Percentiles rank a stretch among this genome's conserved stretches.
Evolutionary conservation across 1,284 basidiomycete species (phyloP).

Genomic region (Dichomitus squalens): DNA sequence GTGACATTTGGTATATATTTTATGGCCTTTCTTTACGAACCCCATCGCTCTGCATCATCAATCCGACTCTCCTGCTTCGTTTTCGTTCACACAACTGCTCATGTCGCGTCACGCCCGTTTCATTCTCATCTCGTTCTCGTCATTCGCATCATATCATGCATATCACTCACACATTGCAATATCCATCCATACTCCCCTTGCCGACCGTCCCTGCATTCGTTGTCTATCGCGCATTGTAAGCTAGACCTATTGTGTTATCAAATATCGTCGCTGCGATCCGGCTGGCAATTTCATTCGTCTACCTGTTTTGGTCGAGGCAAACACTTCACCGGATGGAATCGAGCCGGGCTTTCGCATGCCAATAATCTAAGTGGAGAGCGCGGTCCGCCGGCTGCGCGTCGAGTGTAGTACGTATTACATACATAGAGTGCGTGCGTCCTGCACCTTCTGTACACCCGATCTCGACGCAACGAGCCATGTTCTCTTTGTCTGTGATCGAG

Average conservation of each 20-base stretch:
- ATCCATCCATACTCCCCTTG: conserved; percentile 11
- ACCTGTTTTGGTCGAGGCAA: neutral
- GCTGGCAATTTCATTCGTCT: conserved; percentile 1
- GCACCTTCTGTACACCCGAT: too few species aligned
- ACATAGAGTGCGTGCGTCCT: too few species aligned
- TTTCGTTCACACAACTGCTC: conserved; percentile 36
- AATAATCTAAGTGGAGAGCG: too few species aligned
- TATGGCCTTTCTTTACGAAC: conserved; percentile 31
- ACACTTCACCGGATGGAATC: too few species aligned
- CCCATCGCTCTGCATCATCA: conserved; percentile 35
- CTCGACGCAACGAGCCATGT: neutral
- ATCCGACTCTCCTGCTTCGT: conserved; percentile 30
- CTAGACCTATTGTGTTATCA: conserved; percentile 38
- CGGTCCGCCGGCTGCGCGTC: too few species aligned
- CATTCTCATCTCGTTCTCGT: conserved; percentile 23
- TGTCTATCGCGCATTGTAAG: conserved; percentile 42
- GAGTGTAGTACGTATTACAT: too few species aligned
- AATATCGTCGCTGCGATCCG: conserved; percentile 26
- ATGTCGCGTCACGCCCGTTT: conserved; percentile 28
- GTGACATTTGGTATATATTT: conserved; percentile 30
- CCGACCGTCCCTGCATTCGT: conserved; percentile 20
- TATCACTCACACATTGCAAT: conserved; percentile 13
- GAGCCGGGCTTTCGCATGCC: too few species aligned
- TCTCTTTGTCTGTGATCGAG: neutral
- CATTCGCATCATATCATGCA: neutral